Evolutionary conservation across 129 eudicot species (phyloP).

Genomic region (Mikania micrantha): DNA sequence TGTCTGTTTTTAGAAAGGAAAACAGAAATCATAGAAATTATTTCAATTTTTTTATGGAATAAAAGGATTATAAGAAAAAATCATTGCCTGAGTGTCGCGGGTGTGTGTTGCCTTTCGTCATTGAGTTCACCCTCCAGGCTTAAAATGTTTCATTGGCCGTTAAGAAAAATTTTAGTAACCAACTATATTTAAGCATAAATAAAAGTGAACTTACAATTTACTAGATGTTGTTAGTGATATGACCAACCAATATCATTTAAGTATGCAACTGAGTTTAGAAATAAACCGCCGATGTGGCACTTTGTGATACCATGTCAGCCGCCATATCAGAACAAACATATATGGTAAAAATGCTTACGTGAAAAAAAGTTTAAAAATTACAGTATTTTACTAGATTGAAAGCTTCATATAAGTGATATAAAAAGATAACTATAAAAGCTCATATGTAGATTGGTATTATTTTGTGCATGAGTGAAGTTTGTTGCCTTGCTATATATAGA

Average conservation of each 20-base stretch:
- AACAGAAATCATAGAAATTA: not conserved
- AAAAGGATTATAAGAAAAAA: no score
- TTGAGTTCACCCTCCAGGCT: no score
- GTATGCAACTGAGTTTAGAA: not conserved
- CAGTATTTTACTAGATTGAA: not conserved
- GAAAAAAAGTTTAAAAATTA: no score
- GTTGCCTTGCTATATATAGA: not conserved
- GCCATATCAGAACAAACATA: not conserved
- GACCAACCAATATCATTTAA: no score
- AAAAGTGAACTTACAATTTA: not conserved
- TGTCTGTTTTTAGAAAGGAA: not conserved
- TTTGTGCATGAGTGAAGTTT: not conserved
- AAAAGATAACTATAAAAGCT: not conserved
- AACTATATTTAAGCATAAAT: not conserved
- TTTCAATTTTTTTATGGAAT: not conserved
- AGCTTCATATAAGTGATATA: not conserved
- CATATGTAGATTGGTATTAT: not conserved
- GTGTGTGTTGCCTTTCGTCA: no score
- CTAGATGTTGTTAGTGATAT: no score
- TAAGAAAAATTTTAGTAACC: no score
- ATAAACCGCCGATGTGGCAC: no score
- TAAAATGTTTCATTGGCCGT: no score
- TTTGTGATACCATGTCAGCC: not conserved
- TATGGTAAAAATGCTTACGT: not conserved
- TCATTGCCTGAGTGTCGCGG: no score